These are phyloP conservation scores for Strigomonas culicis DNA, from an alignment of 208 protist genomes.

Conservation along the genomic window DNA sequence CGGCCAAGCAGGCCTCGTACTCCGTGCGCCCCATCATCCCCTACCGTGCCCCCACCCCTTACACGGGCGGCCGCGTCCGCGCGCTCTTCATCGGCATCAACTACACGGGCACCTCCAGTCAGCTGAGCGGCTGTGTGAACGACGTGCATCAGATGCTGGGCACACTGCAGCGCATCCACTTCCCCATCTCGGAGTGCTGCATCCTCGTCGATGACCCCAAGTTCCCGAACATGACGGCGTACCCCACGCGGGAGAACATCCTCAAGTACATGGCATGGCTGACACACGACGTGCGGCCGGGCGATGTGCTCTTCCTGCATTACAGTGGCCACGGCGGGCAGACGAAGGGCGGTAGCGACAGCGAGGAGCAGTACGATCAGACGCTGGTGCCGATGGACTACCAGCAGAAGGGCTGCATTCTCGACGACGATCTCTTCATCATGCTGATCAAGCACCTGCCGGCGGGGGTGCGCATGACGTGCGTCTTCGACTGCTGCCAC, in stretches of 20 bases:
- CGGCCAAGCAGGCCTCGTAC: slow-evolving; percentile 35
- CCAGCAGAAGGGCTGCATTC: slow-evolving; percentile 52
- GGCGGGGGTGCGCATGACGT: slow-evolving; percentile 79
- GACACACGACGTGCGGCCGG: slow-evolving; percentile 60
- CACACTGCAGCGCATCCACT: slow-evolving; percentile 75
- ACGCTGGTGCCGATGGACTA: slow-evolving; percentile 80
- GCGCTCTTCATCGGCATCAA: slow-evolving; percentile 92
- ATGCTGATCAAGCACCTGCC: slow-evolving; percentile 73
- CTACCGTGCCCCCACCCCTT: slow-evolving; percentile 62
- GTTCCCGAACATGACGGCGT: slow-evolving; percentile 70
- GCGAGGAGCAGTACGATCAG: slow-evolving; percentile 77
- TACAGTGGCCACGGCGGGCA: slow-evolving; percentile 89
- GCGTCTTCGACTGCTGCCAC: slow-evolving; percentile 94
- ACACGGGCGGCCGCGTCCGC: slow-evolving; percentile 80
- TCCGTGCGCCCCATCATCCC: slow-evolving; percentile 58
- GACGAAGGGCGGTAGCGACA: slow-evolving; percentile 36
- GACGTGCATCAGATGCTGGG: slow-evolving; percentile 77
- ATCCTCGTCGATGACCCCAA: slow-evolving; percentile 79
- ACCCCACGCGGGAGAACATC: slow-evolving; percentile 82
- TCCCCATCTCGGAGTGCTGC: slow-evolving; percentile 77
- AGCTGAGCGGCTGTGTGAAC: slow-evolving; percentile 85
- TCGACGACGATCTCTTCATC: slow-evolving; percentile 89
- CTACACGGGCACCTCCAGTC: slow-evolving; percentile 65
- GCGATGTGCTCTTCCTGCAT: slow-evolving; percentile 89
- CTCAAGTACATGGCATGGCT: slow-evolving; percentile 88